A percentile compares a stretch with the other conserved stretches of the same genome.
Evolutionary conservation across 352 stramenopile species (phyloP).

Genomic region (Phytopythium cucurbitacearum): DNA sequence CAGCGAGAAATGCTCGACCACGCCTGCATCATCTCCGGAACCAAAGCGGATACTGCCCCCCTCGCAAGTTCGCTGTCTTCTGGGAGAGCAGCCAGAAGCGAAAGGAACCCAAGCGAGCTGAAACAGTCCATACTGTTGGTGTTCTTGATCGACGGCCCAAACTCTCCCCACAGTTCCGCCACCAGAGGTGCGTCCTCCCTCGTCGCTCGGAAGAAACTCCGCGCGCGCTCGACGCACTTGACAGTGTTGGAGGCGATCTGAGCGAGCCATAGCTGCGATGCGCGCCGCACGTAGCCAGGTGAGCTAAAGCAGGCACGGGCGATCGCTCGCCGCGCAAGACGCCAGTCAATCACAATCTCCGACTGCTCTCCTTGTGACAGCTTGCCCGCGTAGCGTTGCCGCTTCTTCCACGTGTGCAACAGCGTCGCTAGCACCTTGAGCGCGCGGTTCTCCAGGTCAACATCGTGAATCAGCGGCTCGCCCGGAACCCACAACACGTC

Average conservation of each 20-base stretch:
- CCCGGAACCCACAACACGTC: slow-evolving; percentile 39
- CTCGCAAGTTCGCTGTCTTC: neutral
- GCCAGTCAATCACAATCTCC: slow-evolving; percentile 41
- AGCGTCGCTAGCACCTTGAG: slow-evolving; percentile 36
- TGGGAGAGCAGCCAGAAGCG: slow-evolving; percentile 31
- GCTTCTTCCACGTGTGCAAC: slow-evolving; percentile 54
- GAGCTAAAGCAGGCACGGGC: slow-evolving; percentile 50
- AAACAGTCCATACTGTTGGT: slow-evolving; percentile 56
- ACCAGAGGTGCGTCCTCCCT: slow-evolving; percentile 24
- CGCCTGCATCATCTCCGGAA: slow-evolving; percentile 50
- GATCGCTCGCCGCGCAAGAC: slow-evolving; percentile 29
- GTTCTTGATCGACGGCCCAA: slow-evolving; percentile 34
- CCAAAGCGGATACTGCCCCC: slow-evolving; percentile 12
- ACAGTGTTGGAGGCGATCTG: no score
- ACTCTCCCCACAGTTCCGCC: slow-evolving; percentile 44
- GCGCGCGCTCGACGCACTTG: slow-evolving; percentile 23
- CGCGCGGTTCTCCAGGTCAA: slow-evolving; percentile 50
- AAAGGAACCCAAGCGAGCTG: slow-evolving; percentile 56
- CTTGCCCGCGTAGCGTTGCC: neutral
- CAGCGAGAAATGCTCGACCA: slow-evolving; percentile 51
- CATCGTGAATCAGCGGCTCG: slow-evolving; percentile 34
- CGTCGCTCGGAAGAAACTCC: slow-evolving; percentile 30
- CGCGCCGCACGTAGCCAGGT: slow-evolving; percentile 26
- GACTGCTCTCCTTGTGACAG: slow-evolving; percentile 1
- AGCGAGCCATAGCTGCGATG: slow-evolving; percentile 32